Conservation (phyloP, 208 protist species). For the Acanthamoeba castellanii region DNA sequence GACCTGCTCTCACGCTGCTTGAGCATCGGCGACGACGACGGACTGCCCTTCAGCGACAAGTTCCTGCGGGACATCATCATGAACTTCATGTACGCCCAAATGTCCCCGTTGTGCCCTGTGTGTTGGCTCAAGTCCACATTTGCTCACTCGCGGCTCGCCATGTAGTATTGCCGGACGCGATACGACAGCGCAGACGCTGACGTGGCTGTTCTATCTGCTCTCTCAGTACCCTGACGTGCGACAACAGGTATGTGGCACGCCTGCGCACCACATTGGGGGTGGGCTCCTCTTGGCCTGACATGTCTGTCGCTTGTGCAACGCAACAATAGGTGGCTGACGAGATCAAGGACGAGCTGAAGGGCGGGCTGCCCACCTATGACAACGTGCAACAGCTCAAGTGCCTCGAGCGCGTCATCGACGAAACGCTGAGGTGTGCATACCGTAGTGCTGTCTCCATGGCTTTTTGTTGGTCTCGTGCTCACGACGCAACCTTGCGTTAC, state of each 20-base stretch:
- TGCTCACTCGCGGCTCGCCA: not conserved
- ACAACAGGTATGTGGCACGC: not conserved
- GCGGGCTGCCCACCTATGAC: slow-evolving; percentile 11
- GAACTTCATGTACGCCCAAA: slow-evolving; percentile 35
- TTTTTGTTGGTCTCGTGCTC: too few relatives aligned
- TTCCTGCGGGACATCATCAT: slow-evolving; percentile 43
- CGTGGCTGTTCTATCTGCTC: slow-evolving; percentile 43
- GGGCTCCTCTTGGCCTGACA: not conserved
- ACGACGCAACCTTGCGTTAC: too few relatives aligned
- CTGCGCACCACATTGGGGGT: too few relatives aligned
- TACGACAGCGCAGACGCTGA: slow-evolving; percentile 33
- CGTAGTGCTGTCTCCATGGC: too few relatives aligned
- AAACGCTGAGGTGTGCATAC: not conserved
- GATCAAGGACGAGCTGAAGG: not conserved
- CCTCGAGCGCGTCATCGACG: slow-evolving; percentile 37
- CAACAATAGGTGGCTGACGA: not conserved
- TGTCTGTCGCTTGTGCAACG: not conserved
- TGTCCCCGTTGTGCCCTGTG: not conserved
- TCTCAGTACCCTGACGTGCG: not conserved
- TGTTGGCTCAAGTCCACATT: not conserved
- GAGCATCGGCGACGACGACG: slow-evolving; percentile 6
- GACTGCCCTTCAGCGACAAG: slow-evolving; percentile 33
- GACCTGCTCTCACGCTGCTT: slow-evolving; percentile 29
- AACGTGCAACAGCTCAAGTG: slow-evolving; percentile 42
- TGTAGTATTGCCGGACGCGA: slow-evolving; percentile 38